A percentile compares a stretch with the other conserved stretches of the same genome.
Conservation (phyloP, 306 rosid genomes). For the Begonia loranthoides region DNA sequence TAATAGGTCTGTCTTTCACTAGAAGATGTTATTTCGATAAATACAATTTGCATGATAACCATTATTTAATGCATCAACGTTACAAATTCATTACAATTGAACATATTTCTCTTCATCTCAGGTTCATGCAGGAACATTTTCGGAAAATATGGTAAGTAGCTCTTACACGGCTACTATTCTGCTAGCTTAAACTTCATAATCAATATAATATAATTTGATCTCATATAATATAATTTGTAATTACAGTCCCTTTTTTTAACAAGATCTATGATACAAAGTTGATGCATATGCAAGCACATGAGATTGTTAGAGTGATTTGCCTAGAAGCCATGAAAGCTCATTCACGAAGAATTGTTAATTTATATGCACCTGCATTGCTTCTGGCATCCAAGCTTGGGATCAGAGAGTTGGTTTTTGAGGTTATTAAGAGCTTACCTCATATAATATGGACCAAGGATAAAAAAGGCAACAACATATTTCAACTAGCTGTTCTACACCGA, state of each 20-base stretch:
- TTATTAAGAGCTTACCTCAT: constrained; percentile 1
- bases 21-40: too few species aligned
- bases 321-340: not conserved
- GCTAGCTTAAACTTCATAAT: too few species aligned
- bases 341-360: not conserved
- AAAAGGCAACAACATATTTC: not conserved
- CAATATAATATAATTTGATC: too few species aligned
- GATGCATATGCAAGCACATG: not conserved
- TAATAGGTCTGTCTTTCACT: too few species aligned
- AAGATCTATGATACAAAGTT: not conserved
- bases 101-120: too few species aligned
- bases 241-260: not conserved
- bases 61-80: too few species aligned
- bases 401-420: not conserved
- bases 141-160: not conserved
- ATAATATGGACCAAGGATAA: not conserved
- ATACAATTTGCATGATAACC: too few species aligned
- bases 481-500: constrained; percentile 3
- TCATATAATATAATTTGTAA: not conserved
- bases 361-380: not conserved
- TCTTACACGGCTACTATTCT: too few species aligned
- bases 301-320: not conserved
- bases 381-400: constrained; percentile 4
- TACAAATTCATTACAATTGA: too few species aligned
- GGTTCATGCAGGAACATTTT: too few species aligned